Conservation (phyloP, 148 eudicot genomes). For the Nepenthes mirabilis region DNA sequence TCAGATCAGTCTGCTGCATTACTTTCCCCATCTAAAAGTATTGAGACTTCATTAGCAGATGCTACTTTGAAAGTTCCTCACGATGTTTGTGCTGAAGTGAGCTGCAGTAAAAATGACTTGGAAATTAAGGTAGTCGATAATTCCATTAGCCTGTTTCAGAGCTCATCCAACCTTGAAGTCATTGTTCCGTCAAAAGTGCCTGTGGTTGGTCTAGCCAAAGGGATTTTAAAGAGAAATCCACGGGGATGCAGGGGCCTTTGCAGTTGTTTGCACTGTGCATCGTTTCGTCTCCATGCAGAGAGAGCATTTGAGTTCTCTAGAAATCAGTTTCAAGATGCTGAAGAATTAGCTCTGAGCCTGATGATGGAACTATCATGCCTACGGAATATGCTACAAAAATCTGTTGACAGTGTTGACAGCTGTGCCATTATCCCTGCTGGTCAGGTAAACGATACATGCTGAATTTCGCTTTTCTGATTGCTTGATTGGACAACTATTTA, state of each 20-base stretch:
- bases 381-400: conserved; percentile 27
- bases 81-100: too few species aligned
- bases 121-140: too few species aligned
- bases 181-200: conserved; percentile 8
- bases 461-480: neutral
- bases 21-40: conserved; percentile 2
- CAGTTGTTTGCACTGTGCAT: conserved; percentile 53
- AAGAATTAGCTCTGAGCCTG: conserved; percentile 47
- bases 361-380: conserved; percentile 38
- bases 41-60: conserved; percentile 13
- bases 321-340: conserved; percentile 65
- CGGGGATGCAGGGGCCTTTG: conserved; percentile 72
- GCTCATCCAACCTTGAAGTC: conserved; percentile 9
- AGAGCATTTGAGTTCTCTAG: conserved; percentile 72
- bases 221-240: conserved; percentile 66
- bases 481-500: neutral
- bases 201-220: conserved; percentile 17
- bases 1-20: conserved; percentile 6
- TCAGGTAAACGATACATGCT: conserved; percentile 21
- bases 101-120: too few species aligned
- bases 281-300: conserved; percentile 70
- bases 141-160: conserved; percentile 3
- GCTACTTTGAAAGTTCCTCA: conserved; percentile 2
- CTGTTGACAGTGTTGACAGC: conserved; percentile 10
- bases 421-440: conserved; percentile 12